Base-by-base conservation (phyloP, 192 early-diverging fungal species). In the Rhizophagus clarus region DNA sequence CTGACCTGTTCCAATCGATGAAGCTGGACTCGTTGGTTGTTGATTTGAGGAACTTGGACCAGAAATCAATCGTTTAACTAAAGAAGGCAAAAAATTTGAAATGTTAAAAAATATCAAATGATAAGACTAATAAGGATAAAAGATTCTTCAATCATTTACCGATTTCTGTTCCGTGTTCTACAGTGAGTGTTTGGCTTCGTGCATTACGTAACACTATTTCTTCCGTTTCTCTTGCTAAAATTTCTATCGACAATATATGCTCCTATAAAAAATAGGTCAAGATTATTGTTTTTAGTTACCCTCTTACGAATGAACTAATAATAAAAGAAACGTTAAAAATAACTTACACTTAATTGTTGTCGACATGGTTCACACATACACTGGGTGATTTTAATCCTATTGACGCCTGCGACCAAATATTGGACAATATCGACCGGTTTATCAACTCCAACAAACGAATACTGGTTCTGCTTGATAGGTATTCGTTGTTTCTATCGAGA, bases 401-500 rank as follows among this genome's bases (percentile, higher is more conserved):
- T 67, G 7, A 26, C 26, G 6, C 64, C 64, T 67, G 64, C n/a
- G 20, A 17, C 31, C 14, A 67, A 20, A 32, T 67, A 32, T 67
- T 31, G 26, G 6, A n/a, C 26, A 26, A 67, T 31, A 32, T 67
- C 64, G 26, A 67, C 64, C 1, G 64, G 28, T 29, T 31, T 26
- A 20, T 67, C 64, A 67, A 67, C 64, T 67, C 64, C 64, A 6
- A 31, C 28, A 28, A 31, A 67, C 10, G 51, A 56, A 56, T 67
- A 31, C 31, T 67, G 28, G 0, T 31, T 29, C 0, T 31, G 14
- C 15, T 67, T 67, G 31, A 31, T 26, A 28, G 31, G 12, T 15
- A 67, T 67, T 29, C 64, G 29, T 67, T 67, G 64, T 67, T 67
- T 67, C 64, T 67, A 28, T 28, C 3, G 12, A 29, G 24, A 67